phyloP scores from a whole-genome alignment of 1,284 basidiomycete genomes.

The Apiotrichum sp. region DNA sequence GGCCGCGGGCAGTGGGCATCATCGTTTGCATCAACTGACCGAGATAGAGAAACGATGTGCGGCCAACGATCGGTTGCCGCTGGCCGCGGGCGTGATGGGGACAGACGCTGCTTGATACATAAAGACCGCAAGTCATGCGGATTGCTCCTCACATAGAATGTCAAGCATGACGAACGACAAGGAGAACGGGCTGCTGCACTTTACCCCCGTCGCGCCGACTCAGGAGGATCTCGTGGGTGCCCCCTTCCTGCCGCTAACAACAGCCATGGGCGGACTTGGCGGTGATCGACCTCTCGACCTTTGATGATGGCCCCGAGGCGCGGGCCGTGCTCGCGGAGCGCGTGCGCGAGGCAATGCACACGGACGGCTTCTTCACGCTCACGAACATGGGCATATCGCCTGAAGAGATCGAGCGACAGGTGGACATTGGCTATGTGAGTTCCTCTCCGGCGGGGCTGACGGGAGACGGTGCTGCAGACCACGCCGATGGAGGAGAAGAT shows the following conservation, averaged over 20 bases:
- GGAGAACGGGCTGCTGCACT: constrained; percentile 10
- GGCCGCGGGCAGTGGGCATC: too few relatives aligned
- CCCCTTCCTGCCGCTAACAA: background rate
- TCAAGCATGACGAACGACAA: background rate
- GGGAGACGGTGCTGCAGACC: constrained; percentile 17
- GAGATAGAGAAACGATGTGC: too few relatives aligned
- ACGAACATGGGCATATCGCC: constrained; percentile 13
- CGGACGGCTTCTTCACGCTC: constrained; percentile 22
- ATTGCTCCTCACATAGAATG: too few relatives aligned
- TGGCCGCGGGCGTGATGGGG: too few relatives aligned
- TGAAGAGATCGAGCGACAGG: constrained; percentile 18
- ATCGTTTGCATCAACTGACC: too few relatives aligned
- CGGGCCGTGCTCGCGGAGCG: constrained; percentile 10
- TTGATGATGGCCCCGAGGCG: constrained; percentile 10
- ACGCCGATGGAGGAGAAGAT: constrained; percentile 22
- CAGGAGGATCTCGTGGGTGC: constrained; percentile 3
- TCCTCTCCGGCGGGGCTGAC: background rate
- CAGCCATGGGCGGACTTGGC: constrained; percentile 22
- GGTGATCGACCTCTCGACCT: constrained; percentile 18
- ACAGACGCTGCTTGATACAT: too few relatives aligned
- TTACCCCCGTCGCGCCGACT: constrained; percentile 7
- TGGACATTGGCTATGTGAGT: constrained; percentile 24
- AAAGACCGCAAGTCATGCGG: too few relatives aligned
- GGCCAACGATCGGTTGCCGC: too few relatives aligned
- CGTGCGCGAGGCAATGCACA: constrained; percentile 18